Percentiles rank a stretch among this genome's conserved stretches.
Evolutionary conservation across 1,139 yeast genomes (phyloP).

Genomic region (Diutina ranongensis): DNA sequence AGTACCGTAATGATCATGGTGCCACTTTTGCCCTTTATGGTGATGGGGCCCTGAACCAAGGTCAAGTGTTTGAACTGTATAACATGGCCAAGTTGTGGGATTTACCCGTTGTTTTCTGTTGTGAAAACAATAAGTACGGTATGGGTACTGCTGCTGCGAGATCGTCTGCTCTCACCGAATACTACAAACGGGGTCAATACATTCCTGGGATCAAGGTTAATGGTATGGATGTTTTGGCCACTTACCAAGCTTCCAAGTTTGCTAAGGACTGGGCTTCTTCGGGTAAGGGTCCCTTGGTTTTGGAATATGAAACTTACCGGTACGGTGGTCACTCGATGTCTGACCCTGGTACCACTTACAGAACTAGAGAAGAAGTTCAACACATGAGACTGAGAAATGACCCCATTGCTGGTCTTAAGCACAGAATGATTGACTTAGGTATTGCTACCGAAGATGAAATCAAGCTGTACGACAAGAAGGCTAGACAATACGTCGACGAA

Average conservation of each 20-base stretch:
- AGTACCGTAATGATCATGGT: constrained; percentile 71
- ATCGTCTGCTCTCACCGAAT: constrained; percentile 92
- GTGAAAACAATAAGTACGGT: constrained; percentile 99
- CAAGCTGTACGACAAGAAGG: constrained; percentile 88
- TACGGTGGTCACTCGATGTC: constrained; percentile 99
- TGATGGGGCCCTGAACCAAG: constrained; percentile 99
- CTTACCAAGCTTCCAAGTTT: constrained; percentile 90
- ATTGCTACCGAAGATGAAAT: constrained; percentile 92
- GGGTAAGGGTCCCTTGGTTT: constrained; percentile 92
- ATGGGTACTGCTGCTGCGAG: constrained; percentile 98
- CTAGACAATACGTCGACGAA: constrained; percentile 89
- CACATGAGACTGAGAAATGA: constrained; percentile 98
- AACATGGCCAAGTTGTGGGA: constrained; percentile 99
- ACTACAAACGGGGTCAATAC: constrained; percentile 98
- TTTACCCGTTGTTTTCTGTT: constrained; percentile 86
- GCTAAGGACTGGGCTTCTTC: constrained; percentile 93
- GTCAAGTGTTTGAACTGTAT: constrained; percentile 94
- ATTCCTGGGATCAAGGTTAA: constrained; percentile 97
- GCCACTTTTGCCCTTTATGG: constrained; percentile 89
- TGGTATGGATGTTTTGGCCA: constrained; percentile 96
- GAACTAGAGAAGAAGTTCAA: constrained; percentile 99
- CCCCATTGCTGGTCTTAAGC: constrained; percentile 94
- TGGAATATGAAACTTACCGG: constrained; percentile 97
- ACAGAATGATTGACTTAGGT: constrained; percentile 65
- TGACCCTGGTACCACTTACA: constrained; percentile 98